Evolutionary conservation across 768 basidiomycete species (phyloP).

Genomic region (Hygrophoropsis aurantiaca): DNA sequence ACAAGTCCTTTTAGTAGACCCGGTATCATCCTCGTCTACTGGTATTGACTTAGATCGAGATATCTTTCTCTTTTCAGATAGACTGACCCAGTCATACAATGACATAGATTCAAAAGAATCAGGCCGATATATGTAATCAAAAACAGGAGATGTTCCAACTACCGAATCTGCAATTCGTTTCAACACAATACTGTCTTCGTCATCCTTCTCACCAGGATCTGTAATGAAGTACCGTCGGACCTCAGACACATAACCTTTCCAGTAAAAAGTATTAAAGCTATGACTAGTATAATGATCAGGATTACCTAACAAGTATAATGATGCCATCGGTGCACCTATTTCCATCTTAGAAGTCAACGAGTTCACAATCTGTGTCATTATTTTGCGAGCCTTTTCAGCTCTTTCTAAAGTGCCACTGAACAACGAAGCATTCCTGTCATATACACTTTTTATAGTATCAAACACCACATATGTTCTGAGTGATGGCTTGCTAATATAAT

Average conservation of each 20-base stretch:
- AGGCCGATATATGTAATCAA: too few relatives aligned
- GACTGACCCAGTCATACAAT: too few relatives aligned
- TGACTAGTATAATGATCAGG: constrained; percentile 41
- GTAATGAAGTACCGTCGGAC: too few relatives aligned
- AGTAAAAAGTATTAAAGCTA: constrained; percentile 32
- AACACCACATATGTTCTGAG: constrained; percentile 41
- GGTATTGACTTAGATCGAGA: too few relatives aligned
- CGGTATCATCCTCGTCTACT: too few relatives aligned
- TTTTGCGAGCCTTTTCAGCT: constrained; percentile 20
- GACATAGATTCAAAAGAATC: too few relatives aligned
- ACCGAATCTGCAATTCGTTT: too few relatives aligned
- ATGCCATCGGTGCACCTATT: constrained; percentile 38
- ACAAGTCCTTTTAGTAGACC: too few relatives aligned
- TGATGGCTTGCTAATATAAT: constrained; percentile 42
- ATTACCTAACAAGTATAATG: constrained; percentile 32
- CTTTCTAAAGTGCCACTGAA: constrained; percentile 3
- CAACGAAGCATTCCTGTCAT: constrained; percentile 21
- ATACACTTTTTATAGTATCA: constrained; percentile 24
- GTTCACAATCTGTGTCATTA: constrained; percentile 39
- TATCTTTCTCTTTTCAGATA: too few relatives aligned
- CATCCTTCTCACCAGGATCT: too few relatives aligned
- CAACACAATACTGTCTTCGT: constrained; percentile 21
- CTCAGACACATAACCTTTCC: constrained; percentile 32
- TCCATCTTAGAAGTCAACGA: constrained; percentile 32
- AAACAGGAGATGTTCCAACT: too few relatives aligned